phyloP scores from a whole-genome alignment of 208 protist species.

The Wallacemonas sp. region DNA sequence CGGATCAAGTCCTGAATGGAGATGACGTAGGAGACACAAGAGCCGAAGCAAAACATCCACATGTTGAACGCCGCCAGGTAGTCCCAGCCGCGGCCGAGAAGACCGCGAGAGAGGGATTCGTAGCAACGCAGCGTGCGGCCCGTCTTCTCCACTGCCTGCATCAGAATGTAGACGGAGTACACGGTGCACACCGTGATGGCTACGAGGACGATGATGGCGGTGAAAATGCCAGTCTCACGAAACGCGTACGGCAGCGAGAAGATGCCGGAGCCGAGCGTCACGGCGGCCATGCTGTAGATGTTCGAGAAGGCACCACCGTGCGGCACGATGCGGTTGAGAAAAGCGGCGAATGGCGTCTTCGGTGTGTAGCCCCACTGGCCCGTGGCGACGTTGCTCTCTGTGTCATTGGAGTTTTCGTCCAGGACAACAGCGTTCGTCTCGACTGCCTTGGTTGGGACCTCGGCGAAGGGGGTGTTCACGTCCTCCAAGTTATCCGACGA shows the following conservation, averaged over 20 bases:
- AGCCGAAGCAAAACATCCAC: conserved; percentile 88
- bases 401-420: conserved; percentile 7
- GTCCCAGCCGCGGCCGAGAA: conserved; percentile 76
- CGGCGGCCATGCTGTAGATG: conserved; percentile 73
- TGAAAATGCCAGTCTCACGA: conserved; percentile 50
- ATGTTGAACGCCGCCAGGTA: conserved; percentile 71
- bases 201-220: conserved; percentile 54
- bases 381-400: conserved; percentile 4
- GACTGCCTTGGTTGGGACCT: conserved; percentile 13
- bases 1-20: conserved; percentile 63
- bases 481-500: conserved; percentile 13
- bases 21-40: conserved; percentile 83
- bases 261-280: conserved; percentile 77
- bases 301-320: conserved; percentile 71
- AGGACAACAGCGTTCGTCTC: neutral
- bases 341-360: conserved; percentile 23
- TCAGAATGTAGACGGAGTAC: conserved; percentile 83
- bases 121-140: conserved; percentile 45
- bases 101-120: conserved; percentile 58
- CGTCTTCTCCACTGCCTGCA: conserved; percentile 70
- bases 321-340: conserved; percentile 58
- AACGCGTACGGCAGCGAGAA: conserved; percentile 80
- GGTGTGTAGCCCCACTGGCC: conserved; percentile 35
- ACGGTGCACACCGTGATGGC: conserved; percentile 61
- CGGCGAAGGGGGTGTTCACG: neutral